Base-by-base conservation (phyloP, 2,329 filamentous ascomycete species). In the Colletotrichum endophyticum region DNA sequence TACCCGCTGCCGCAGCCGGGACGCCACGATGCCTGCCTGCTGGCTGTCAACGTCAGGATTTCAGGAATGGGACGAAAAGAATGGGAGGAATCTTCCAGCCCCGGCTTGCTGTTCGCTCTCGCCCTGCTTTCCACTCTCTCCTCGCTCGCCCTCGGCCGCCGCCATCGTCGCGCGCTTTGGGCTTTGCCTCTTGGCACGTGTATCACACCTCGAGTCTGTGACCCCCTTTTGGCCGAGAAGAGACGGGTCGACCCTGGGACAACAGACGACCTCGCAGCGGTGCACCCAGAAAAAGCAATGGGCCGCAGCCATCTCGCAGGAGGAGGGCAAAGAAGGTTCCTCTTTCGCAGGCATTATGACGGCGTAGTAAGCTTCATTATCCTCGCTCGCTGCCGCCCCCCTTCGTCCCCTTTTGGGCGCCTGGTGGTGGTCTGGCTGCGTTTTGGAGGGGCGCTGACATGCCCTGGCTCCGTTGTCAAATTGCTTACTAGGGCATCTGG, bases 191-290 rank as follows among this genome's bases (percentile, higher is more conserved):
- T 76, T 76, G 73, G 73, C 70, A 53, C 34, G 56, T 73, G 73
- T 76, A 76, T 76, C 73, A 73, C 57, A 63, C 62, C n/a, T 73
- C 63, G 63, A 76, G 39, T 68, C 70, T 59, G 73, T 59, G 73
- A 73, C 70, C 56, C 73, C 63, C 63, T 69, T 73, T 63, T n/a
- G 57, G 73, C 57, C 73, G 57, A 64, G 63, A 22, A 34, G 57
- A 44, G 63, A 57, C 28, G 73, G 70, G 73, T 44, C 30, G 28
- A 57, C 22, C 73, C 63, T 44, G 49, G 63, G 62, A 39, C 39
- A 49, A 73, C 63, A 57, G 73, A 76, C 63, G 73, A 64, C 34
- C 39, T 36, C 39, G 61, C 73, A 68, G 25, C 70, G 63, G 22
- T 27, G 27, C 16, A 25, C 69, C 53, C 62, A 61, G 68, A n/a